phyloP scores from a whole-genome alignment of 1,139 yeast genomes.

The Candida sp. region DNA sequence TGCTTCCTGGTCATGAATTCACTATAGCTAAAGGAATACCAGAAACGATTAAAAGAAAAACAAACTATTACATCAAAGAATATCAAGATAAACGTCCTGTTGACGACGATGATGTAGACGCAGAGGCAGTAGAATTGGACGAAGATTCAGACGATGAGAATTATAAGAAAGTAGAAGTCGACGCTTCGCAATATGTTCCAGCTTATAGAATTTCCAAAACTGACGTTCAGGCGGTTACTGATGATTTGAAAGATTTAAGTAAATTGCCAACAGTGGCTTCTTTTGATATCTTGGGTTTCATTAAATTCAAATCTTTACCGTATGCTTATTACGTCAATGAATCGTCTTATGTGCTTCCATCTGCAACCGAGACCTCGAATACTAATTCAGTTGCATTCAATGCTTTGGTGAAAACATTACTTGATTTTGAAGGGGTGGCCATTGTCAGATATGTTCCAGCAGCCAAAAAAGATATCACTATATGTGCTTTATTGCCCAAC shows the following conservation, averaged over 20 bases:
- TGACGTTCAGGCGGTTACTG: slow-evolving; percentile 34
- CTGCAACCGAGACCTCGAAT: slow-evolving; percentile 20
- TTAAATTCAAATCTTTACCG: slow-evolving; percentile 44
- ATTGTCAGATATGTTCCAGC: slow-evolving; percentile 62
- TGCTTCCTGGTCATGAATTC: slow-evolving; percentile 30
- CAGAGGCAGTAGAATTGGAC: slow-evolving; percentile 14
- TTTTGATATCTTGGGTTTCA: slow-evolving; percentile 65
- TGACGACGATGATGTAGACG: slow-evolving; percentile 12
- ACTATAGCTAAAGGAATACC: slow-evolving; percentile 11
- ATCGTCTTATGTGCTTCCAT: slow-evolving; percentile 54
- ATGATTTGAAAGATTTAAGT: slow-evolving; percentile 40
- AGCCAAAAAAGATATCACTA: slow-evolving; percentile 43
- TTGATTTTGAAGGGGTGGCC: slow-evolving; percentile 46
- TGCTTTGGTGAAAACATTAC: slow-evolving; percentile 54
- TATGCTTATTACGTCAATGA: slow-evolving; percentile 60
- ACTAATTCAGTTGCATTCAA: slow-evolving; percentile 45
- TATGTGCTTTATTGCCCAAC: slow-evolving; percentile 59
- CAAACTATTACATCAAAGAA: slow-evolving; percentile 18
- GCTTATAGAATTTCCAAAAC: slow-evolving; percentile 71
- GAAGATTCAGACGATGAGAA: slow-evolving; percentile 16
- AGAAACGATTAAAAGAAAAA: slow-evolving; percentile 15
- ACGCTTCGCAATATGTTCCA: slow-evolving; percentile 13
- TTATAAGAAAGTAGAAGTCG: slow-evolving; percentile 17
- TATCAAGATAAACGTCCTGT: slow-evolving; percentile 7
- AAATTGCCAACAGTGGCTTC: slow-evolving; percentile 45